These are phyloP conservation scores for Lodderomyces margitis DNA, from an alignment of 1,139 yeast genomes.

Conservation along the genomic window DNA sequence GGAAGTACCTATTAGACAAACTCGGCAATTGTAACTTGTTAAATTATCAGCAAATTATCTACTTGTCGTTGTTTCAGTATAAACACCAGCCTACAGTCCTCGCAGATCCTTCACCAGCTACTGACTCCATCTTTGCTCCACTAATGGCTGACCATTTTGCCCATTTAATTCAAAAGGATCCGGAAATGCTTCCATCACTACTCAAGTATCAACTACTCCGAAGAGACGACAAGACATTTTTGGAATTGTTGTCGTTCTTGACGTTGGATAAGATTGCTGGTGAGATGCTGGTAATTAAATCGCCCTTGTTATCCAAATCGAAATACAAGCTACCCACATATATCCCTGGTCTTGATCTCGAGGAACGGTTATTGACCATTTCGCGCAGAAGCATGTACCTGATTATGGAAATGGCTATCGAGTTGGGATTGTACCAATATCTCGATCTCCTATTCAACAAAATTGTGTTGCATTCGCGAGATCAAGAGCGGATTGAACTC, in stretches of 20 bases:
- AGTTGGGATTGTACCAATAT: conserved; percentile 25
- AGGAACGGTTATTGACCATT: conserved; percentile 11
- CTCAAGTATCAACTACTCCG: conserved; percentile 26
- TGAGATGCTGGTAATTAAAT: conserved; percentile 15
- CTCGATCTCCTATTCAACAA: conserved; percentile 38
- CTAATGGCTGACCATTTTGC: conserved; percentile 22
- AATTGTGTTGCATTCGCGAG: conserved; percentile 29
- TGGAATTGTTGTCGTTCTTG: conserved; percentile 27
- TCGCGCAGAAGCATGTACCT: conserved; percentile 19
- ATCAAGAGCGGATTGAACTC: conserved; percentile 14
- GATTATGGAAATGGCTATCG: conserved; percentile 32
- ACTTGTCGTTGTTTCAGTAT: conserved; percentile 24
- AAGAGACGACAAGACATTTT: conserved; percentile 21
- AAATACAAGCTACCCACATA: conserved; percentile 18
- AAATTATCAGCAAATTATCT: conserved; percentile 30
- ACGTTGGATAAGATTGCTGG: conserved; percentile 28
- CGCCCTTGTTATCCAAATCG: conserved; percentile 29
- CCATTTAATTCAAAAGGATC: conserved; percentile 24
- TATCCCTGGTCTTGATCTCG: conserved; percentile 13
- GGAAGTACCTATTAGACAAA: conserved; percentile 26
- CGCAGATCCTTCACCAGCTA: conserved; percentile 15
- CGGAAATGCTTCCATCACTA: conserved; percentile 27
- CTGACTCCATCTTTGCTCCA: conserved; percentile 9
- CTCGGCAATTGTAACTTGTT: conserved; percentile 22
- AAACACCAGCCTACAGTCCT: conserved; percentile 22